phyloP scores from a whole-genome alignment of 176 grass and related monocot genomes.

The Aegilops umbellulata region DNA sequence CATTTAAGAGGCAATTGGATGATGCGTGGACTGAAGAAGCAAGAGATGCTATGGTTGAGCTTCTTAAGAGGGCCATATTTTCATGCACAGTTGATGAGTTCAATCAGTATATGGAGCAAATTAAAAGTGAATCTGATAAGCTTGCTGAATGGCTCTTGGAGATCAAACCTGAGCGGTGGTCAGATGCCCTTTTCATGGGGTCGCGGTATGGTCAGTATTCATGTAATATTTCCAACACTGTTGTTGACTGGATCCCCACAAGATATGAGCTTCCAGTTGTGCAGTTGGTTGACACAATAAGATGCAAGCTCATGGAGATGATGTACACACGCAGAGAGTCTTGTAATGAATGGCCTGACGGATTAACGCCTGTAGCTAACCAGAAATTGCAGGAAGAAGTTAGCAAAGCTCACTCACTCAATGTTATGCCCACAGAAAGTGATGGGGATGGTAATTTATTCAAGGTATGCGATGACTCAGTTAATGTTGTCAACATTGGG shows the following conservation, averaged over 20 bases:
- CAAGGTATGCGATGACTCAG: slow-evolving; percentile 76
- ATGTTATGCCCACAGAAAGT: slow-evolving; percentile 53
- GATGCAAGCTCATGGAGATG: slow-evolving; percentile 93
- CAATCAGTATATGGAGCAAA: slow-evolving; percentile 63
- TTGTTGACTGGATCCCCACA: slow-evolving; percentile 67
- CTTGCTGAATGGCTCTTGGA: slow-evolving; percentile 84
- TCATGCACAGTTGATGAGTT: slow-evolving; percentile 78
- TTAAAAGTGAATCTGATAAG: slow-evolving; percentile 74
- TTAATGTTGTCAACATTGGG: slow-evolving; percentile 69
- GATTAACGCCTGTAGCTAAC: slow-evolving; percentile 61
- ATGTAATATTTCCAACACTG: slow-evolving; percentile 52
- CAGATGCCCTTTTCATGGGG: slow-evolving; percentile 89
- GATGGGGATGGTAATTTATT: slow-evolving; percentile 51
- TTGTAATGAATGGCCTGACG: slow-evolving; percentile 68
- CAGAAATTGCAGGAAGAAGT: slow-evolving; percentile 79
- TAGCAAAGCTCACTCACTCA: slow-evolving; percentile 65
- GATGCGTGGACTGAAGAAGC: slow-evolving; percentile 74
- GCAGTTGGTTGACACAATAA: slow-evolving; percentile 82
- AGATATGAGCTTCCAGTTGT: slow-evolving; percentile 86
- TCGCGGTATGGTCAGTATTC: slow-evolving; percentile 69
- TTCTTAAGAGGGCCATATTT: slow-evolving; percentile 71
- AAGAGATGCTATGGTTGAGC: slow-evolving; percentile 68
- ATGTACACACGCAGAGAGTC: slow-evolving; percentile 76
- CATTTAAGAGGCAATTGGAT: slow-evolving; percentile 74
- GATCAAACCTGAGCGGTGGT: slow-evolving; percentile 89